Conservation (phyloP, 1,284 basidiomycete genomes). For the Schizopora paradoxa region DNA sequence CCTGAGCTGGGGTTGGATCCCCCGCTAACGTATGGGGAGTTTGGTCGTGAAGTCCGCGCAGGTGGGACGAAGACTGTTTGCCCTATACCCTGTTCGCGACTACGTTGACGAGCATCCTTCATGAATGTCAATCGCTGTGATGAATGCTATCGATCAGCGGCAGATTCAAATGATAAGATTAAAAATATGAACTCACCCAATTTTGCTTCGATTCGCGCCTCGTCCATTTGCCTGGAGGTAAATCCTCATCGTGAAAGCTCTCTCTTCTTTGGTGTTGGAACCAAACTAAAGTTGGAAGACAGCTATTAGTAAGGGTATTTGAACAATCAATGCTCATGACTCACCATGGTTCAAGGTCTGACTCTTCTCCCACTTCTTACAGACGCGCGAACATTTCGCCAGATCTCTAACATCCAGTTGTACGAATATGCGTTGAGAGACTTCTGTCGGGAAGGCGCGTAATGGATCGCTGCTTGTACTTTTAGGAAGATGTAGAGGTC, state of each 20-base stretch:
- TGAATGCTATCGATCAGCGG: not conserved
- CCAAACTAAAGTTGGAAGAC: conserved; percentile 58
- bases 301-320: conserved; percentile 9
- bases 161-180: not conserved
- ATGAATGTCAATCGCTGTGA: conserved; percentile 55
- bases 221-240: conserved; percentile 82
- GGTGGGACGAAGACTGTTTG: conserved; percentile 31
- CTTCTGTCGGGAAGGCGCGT: conserved; percentile 68
- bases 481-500: conserved; percentile 36
- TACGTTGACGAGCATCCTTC: conserved; percentile 39
- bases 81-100: conserved; percentile 34
- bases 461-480: conserved; percentile 50
- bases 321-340: conserved; percentile 24
- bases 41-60: conserved; percentile 26
- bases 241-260: conserved; percentile 68
- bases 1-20: conserved; percentile 57
- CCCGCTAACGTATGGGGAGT: conserved; percentile 36
- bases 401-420: conserved; percentile 62
- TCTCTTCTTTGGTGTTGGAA: conserved; percentile 82
- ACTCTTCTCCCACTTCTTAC: conserved; percentile 80
- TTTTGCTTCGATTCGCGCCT: conserved; percentile 80
- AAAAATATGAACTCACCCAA: conserved; percentile 47
- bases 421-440: conserved; percentile 73
- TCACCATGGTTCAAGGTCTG: conserved; percentile 86
- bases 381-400: conserved; percentile 73